A percentile compares a stretch with the other conserved stretches of the same genome.
Evolutionary conservation across 2,329 filamentous ascomycete species (phyloP).

Genomic region (Metarhizium album): DNA sequence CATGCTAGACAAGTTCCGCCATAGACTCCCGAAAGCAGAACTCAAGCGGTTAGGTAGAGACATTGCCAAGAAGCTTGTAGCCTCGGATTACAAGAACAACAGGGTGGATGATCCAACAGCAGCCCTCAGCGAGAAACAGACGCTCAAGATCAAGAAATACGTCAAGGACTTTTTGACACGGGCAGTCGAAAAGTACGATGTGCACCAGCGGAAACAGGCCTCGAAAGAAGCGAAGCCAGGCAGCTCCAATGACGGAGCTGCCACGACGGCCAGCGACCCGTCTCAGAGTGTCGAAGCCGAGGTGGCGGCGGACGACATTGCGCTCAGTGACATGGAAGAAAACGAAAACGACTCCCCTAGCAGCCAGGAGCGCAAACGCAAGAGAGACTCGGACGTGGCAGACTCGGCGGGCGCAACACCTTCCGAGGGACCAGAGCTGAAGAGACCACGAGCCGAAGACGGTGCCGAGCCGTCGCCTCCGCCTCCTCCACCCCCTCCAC

Average conservation of each 20-base stretch:
- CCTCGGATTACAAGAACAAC: conserved; percentile 82
- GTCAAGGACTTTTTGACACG: conserved; percentile 82
- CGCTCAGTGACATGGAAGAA: conserved; percentile 34
- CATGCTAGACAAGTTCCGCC: conserved; percentile 75
- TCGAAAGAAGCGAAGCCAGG: not conserved
- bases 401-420: conserved; percentile 37
- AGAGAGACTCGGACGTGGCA: conserved; percentile 34
- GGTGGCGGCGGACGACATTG: conserved; percentile 25
- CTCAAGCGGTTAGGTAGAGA: conserved; percentile 53
- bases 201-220: conserved; percentile 50
- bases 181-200: conserved; percentile 64
- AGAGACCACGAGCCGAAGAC: conserved; percentile 40
- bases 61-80: conserved; percentile 78
- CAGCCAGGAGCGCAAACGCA: conserved; percentile 51
- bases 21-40: conserved; percentile 75
- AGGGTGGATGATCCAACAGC: conserved; percentile 71
- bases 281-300: conserved; percentile 11
- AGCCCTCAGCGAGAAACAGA: conserved; percentile 63
- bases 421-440: conserved; percentile 44
- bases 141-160: conserved; percentile 71
- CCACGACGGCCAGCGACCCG: conserved; percentile 10
- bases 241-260: conserved; percentile 9
- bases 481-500: conserved; percentile 37
- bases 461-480: conserved; percentile 27
- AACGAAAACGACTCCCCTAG: conserved; percentile 29